Percentiles rank a stretch among this genome's conserved stretches.
These are phyloP conservation scores for Suillus americanus DNA, from an alignment of 768 basidiomycete genomes.

Conservation along the genomic window DNA sequence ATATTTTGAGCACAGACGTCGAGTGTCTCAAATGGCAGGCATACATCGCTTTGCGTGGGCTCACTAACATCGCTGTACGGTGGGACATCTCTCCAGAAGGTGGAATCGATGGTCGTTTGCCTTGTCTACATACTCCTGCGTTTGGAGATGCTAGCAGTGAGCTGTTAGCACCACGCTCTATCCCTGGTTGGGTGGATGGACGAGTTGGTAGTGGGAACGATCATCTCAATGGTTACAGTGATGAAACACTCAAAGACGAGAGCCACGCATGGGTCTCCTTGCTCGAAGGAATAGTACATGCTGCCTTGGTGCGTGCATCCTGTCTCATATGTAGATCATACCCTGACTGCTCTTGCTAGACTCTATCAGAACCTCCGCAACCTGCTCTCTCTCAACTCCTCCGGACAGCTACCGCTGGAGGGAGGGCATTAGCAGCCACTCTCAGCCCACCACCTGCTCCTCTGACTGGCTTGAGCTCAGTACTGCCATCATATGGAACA, in stretches of 20 bases:
- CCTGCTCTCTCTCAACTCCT: constrained; percentile 44
- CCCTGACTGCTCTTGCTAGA: constrained; percentile 33
- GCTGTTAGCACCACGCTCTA: constrained; percentile 63
- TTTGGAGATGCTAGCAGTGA: constrained; percentile 36
- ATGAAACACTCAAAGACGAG: constrained; percentile 62
- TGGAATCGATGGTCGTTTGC: constrained; percentile 65
- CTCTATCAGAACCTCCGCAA: constrained; percentile 39
- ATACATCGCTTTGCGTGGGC: constrained; percentile 59
- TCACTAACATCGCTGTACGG: constrained; percentile 51
- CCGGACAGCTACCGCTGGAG: constrained; percentile 32
- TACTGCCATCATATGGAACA: constrained; percentile 59
- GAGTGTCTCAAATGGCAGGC: constrained; percentile 93
- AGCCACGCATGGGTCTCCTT: constrained; percentile 82
- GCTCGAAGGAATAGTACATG: constrained; percentile 75
- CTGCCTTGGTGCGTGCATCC: constrained; percentile 57
- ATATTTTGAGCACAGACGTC: constrained; percentile 67
- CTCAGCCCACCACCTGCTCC: constrained; percentile 69
- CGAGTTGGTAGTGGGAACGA: constrained; percentile 41
- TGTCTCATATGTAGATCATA: not conserved
- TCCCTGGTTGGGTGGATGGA: constrained; percentile 74
- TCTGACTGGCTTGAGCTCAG: constrained; percentile 63
- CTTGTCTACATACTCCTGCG: constrained; percentile 63
- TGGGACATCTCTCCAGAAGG: constrained; percentile 73
- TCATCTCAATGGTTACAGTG: constrained; percentile 66
- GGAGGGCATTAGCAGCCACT: constrained; percentile 43